phyloP scores from a whole-genome alignment of 345 rosid genomes.

The Syzygium grande region DNA sequence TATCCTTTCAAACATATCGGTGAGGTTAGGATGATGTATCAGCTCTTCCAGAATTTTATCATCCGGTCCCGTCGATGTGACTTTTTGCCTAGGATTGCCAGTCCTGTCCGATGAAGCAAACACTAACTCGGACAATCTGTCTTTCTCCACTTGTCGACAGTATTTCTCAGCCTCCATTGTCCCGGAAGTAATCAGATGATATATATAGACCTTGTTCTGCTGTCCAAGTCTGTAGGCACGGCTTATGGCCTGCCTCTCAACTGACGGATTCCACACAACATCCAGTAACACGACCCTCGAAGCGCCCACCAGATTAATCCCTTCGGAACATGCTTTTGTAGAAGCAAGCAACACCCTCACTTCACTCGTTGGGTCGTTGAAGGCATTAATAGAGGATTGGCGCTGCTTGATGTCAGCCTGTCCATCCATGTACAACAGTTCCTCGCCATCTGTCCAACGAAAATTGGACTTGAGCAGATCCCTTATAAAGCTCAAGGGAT shows the following conservation, averaged over 20 bases:
- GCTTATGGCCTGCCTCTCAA: slow-evolving; percentile 74
- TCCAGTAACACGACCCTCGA: slow-evolving; percentile 78
- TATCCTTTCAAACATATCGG: slow-evolving; percentile 13
- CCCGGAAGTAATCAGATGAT: slow-evolving; percentile 53
- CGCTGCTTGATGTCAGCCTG: slow-evolving; percentile 24
- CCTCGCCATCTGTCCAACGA: slow-evolving; percentile 39
- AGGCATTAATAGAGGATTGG: slow-evolving; percentile 34
- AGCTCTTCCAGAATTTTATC: slow-evolving; percentile 30
- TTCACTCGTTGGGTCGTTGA: slow-evolving; percentile 42
- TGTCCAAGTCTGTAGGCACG: slow-evolving; percentile 80
- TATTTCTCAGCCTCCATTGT: slow-evolving; percentile 49
- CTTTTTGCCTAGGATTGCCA: not conserved
- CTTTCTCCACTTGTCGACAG: slow-evolving; percentile 40
- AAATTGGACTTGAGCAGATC: slow-evolving; percentile 29
- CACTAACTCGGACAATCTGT: slow-evolving; percentile 40
- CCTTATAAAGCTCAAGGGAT: slow-evolving; percentile 34
- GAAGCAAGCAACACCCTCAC: slow-evolving; percentile 73
- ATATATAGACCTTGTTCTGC: slow-evolving; percentile 44
- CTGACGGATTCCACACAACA: slow-evolving; percentile 83
- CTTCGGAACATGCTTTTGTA: slow-evolving; percentile 68
- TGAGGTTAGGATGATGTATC: slow-evolving; percentile 7
- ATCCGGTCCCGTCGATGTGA: not conserved
- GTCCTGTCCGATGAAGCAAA: slow-evolving; percentile 21
- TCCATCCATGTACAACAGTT: slow-evolving; percentile 54
- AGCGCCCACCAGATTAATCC: slow-evolving; percentile 73